Evolutionary conservation across 2,329 filamentous ascomycete species (phyloP), one percentile per base, ranked within the genome.

Genomic region (Trichophyton simii): DNA sequence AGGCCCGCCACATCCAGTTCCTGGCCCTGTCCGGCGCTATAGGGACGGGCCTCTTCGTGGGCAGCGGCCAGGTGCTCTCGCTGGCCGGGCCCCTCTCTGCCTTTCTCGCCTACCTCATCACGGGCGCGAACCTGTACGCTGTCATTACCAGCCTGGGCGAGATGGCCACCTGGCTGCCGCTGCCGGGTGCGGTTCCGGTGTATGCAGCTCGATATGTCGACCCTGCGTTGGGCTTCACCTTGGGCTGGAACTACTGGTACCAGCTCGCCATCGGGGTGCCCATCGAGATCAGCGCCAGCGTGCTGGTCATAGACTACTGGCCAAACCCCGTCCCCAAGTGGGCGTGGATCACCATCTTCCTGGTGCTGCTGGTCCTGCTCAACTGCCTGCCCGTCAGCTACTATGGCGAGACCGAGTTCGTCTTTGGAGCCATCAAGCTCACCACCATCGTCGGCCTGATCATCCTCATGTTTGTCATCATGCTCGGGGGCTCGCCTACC

Each of bases 171-270:
- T 71, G 72, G 64, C 70, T 75, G 48, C 74, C 74, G 3, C 64
- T 74, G 8, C 72, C 73, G 5, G 74, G 80, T n/a, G 79, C 79
- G 3, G 77, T 82, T 6, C 76, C 78, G 3, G 71, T 79, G 25
- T 81, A 80, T 58, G 78, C 78, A 8, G 71, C 79, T 76, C 76
- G 66, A 6, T 64, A 55, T 50, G 61, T 64, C 4, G 61, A 64
- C 41, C 61, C 63, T 9, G 65, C 63, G 1, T 71, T 78, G 7
- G 78, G 76, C 36, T 81, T 80, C 59, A 76, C 78, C 1, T 68
- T 82, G 20, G 76, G 78, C 9, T 81, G 78, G 78, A 79, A 80
- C 58, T 81, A 80, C 66, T 81, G 76, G 76, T 79, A 78, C 64
- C 72, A 78, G 60, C 76, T 78, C n/a, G 76, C 77, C 38, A 79